These are phyloP conservation scores for Quercus cerris DNA, from an alignment of 306 rosid genomes.

Conservation along the genomic window DNA sequence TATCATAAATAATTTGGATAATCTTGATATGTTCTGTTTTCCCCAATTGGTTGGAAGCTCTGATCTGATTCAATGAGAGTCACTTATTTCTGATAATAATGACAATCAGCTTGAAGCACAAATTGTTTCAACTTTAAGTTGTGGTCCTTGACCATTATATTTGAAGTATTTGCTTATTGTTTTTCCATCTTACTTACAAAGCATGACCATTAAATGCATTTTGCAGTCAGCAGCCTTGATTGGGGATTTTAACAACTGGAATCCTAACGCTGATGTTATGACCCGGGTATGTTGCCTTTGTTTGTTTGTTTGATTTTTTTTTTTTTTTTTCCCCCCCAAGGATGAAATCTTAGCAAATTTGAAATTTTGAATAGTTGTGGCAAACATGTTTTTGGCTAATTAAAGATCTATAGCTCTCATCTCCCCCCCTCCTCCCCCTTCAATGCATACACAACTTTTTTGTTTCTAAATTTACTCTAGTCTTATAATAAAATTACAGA, in stretches of 20 bases:
- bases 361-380: background rate
- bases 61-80: background rate
- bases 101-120: background rate
- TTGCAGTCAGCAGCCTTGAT: slow-evolving; percentile 88
- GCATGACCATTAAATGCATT: slow-evolving; percentile 16
- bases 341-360: background rate
- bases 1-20: background rate
- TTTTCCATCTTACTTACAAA: background rate
- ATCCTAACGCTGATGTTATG: slow-evolving; percentile 85
- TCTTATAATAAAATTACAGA: no score
- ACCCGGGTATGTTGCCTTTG: slow-evolving; percentile 56
- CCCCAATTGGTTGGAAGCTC: background rate
- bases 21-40: background rate
- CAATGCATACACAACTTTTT: no score
- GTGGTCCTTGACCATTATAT: background rate
- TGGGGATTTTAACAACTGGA: slow-evolving; percentile 97
- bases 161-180: background rate
- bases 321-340: no score
- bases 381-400: background rate
- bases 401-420: background rate
- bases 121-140: background rate
- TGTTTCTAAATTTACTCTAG: no score
- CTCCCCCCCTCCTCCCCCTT: background rate
- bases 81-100: background rate
- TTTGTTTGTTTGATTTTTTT: no score